phyloP scores from a whole-genome alignment of 305 asterid genomes.

The Solanum hybrid region DNA sequence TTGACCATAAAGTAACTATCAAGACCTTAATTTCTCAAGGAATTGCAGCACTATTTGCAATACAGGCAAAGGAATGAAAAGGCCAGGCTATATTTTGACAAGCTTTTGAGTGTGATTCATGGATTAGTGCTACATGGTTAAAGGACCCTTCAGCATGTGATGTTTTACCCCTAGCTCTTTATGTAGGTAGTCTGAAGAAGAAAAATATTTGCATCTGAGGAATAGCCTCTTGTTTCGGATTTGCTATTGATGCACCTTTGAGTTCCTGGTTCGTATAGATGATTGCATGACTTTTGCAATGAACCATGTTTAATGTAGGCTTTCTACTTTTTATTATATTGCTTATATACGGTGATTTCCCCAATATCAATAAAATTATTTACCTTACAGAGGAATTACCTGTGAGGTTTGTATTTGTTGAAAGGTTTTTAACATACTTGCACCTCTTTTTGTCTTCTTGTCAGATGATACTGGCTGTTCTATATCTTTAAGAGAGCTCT shows the following conservation, averaged over 20 bases:
- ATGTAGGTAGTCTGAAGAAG: neutral
- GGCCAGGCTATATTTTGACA: neutral
- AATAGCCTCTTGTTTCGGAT: neutral
- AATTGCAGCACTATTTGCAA: neutral
- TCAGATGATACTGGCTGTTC: constrained; percentile 42
- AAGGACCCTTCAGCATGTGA: neutral
- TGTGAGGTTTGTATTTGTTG: neutral
- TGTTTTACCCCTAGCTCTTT: neutral
- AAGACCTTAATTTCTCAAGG: neutral
- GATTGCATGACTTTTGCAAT: neutral
- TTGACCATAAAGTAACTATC: neutral
- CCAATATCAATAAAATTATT: neutral
- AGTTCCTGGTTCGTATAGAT: neutral
- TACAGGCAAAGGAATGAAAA: neutral
- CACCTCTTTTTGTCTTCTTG: constrained; percentile 15
- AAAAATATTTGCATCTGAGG: neutral
- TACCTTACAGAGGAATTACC: neutral
- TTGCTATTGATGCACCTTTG: neutral
- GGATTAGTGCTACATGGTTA: neutral
- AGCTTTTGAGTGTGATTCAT: neutral
- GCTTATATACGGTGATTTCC: neutral
- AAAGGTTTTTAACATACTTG: neutral
- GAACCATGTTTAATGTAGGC: neutral
- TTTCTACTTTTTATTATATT: neutral
- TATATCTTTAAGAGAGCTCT: constrained; percentile 45